Conservation (phyloP, 495 filamentous ascomycete species). For the Sordaria brevicollis region DNA sequence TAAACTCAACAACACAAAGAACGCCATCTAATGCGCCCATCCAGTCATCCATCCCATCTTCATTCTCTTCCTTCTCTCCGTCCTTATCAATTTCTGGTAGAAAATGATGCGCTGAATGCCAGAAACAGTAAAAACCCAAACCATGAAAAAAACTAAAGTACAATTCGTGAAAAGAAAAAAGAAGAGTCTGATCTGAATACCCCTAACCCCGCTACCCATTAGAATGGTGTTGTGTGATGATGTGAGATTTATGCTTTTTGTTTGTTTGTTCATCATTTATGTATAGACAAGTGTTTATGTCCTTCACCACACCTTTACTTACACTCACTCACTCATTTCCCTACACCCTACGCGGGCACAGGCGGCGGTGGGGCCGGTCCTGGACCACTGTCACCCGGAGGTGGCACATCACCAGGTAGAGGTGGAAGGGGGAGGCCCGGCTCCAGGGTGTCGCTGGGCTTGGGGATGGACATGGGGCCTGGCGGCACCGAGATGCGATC, state of each 20-base stretch:
- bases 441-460: conserved; percentile 17
- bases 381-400: background rate
- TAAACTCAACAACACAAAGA: background rate
- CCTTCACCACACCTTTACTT: background rate
- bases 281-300: background rate
- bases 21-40: background rate
- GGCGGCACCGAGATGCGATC: conserved; percentile 37
- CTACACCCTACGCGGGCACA: background rate
- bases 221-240: background rate
- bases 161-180: background rate
- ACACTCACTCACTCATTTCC: background rate
- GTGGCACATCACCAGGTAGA: background rate
- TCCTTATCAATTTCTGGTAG: background rate
- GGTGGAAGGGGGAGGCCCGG: conserved; percentile 14
- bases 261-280: background rate
- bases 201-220: background rate
- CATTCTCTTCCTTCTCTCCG: background rate
- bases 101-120: background rate
- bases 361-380: conserved; percentile 10
- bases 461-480: conserved; percentile 38
- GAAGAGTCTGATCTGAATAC: background rate
- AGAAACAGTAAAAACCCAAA: background rate
- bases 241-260: background rate
- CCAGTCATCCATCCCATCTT: background rate
- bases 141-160: background rate